Evolutionary conservation across 352 stramenopile genomes (phyloP).

Genomic region (Globisporangium ultimum): DNA sequence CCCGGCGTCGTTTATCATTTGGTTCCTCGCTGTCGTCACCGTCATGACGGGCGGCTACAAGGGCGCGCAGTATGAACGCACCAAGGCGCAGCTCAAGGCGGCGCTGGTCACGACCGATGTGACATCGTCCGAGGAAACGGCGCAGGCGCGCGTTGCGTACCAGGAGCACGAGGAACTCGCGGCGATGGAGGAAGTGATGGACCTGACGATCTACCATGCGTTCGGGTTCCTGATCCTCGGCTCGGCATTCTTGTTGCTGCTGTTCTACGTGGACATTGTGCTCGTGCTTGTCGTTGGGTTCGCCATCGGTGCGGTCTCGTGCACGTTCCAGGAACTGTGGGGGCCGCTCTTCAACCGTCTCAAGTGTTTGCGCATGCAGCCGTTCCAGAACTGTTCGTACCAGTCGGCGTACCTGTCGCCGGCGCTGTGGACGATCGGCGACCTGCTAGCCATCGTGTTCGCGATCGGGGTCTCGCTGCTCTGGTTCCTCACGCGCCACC

Average conservation of each 20-base stretch:
- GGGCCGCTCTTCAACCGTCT: constrained; percentile 47
- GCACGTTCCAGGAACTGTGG: constrained; percentile 56
- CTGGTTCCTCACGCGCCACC: constrained; percentile 76
- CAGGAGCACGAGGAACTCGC: constrained; percentile 51
- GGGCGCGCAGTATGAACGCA: constrained; percentile 58
- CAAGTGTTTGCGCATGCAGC: constrained; percentile 26
- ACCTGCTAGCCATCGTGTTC: constrained; percentile 80
- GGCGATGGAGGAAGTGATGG: constrained; percentile 70
- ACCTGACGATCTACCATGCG: constrained; percentile 87
- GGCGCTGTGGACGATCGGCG: constrained; percentile 78
- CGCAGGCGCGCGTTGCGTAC: constrained; percentile 45
- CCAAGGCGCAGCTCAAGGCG: constrained; percentile 52
- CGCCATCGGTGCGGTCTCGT: constrained; percentile 51
- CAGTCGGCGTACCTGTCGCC: constrained; percentile 37
- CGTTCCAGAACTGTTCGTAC: constrained; percentile 44
- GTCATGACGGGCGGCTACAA: constrained; percentile 77
- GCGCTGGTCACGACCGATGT: constrained; percentile 42
- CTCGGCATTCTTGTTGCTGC: constrained; percentile 85
- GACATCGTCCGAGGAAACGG: constrained; percentile 46
- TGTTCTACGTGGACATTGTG: constrained; percentile 88
- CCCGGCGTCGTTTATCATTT: constrained; percentile 69
- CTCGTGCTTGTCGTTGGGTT: constrained; percentile 78
- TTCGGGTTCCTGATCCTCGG: constrained; percentile 89
- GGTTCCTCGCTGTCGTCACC: constrained; percentile 68
- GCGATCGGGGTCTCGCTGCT: constrained; percentile 41